Evolutionary conservation across 306 rosid genomes (phyloP).

Genomic region (Nissolia schottii): DNA sequence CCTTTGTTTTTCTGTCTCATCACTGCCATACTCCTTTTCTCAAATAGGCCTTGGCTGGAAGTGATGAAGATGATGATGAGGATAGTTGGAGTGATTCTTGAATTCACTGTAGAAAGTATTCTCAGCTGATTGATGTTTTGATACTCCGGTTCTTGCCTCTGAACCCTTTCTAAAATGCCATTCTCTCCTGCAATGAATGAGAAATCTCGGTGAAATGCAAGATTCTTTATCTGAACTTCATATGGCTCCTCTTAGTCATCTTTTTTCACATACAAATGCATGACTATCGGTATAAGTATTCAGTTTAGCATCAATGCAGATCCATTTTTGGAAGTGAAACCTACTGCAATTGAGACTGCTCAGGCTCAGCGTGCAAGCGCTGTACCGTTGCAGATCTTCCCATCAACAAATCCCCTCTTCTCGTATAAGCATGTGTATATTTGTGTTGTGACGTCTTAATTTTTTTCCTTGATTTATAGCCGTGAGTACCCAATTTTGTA

Average conservation of each 20-base stretch:
- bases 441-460: constrained; percentile 41
- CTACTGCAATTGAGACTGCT: constrained; percentile 23
- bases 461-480: constrained; percentile 25
- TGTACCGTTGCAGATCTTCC: constrained; percentile 29
- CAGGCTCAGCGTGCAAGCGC: constrained; percentile 47
- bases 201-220: constrained; percentile 27
- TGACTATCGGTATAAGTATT: constrained; percentile 13
- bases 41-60: constrained; percentile 83
- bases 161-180: constrained; percentile 12
- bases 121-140: constrained; percentile 9
- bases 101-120: constrained; percentile 17
- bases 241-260: background rate
- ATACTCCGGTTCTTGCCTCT: constrained; percentile 5
- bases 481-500: constrained; percentile 52
- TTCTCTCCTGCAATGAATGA: constrained; percentile 21
- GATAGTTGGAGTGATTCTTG: constrained; percentile 86
- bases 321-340: constrained; percentile 21
- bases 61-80: constrained; percentile 77
- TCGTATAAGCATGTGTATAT: constrained; percentile 52
- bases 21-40: background rate
- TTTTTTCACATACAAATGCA: constrained; percentile 11
- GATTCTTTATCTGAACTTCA: constrained; percentile 21
- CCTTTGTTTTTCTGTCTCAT: background rate
- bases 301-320: constrained; percentile 13
- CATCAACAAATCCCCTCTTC: constrained; percentile 4